Evolutionary conservation across 2,329 filamentous ascomycete species (phyloP).

Genomic region (Mycosphaerella sp.): DNA sequence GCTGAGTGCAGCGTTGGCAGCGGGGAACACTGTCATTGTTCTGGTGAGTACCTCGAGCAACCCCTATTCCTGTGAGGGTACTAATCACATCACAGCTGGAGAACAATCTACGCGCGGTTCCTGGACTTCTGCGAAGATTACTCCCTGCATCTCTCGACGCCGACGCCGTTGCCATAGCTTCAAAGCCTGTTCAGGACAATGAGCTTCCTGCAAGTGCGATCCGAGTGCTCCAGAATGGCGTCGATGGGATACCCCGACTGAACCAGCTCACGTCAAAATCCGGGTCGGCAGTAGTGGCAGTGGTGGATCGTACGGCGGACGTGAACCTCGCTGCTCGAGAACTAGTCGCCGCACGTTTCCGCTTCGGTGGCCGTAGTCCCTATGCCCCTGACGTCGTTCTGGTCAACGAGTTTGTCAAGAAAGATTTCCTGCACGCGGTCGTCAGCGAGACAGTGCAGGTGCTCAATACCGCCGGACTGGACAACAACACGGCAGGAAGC

Average conservation of each 20-base stretch:
- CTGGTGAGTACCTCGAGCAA: slow-evolving; percentile 35
- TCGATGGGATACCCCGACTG: slow-evolving; percentile 11
- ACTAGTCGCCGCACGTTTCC: slow-evolving; percentile 50
- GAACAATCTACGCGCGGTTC: slow-evolving; percentile 36
- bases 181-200: slow-evolving; percentile 28
- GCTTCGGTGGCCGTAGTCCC: slow-evolving; percentile 50
- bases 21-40: slow-evolving; percentile 48
- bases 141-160: slow-evolving; percentile 40
- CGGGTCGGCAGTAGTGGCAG: slow-evolving; percentile 41
- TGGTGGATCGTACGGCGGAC: slow-evolving; percentile 57
- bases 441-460: slow-evolving; percentile 36
- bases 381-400: slow-evolving; percentile 58
- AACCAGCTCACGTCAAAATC: slow-evolving; percentile 35
- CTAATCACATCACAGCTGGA: slow-evolving; percentile 32
- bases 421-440: slow-evolving; percentile 48
- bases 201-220: slow-evolving; percentile 26
- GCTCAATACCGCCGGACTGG: slow-evolving; percentile 14
- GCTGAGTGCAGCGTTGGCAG: slow-evolving; percentile 43
- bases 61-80: not conserved
- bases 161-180: slow-evolving; percentile 45
- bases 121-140: slow-evolving; percentile 35
- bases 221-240: slow-evolving; percentile 33
- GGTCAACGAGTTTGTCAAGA: slow-evolving; percentile 58
- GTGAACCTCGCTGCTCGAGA: slow-evolving; percentile 48
- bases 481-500: slow-evolving; percentile 1